Percentiles rank a stretch among this genome's conserved stretches.
Evolutionary conservation across 805 yeast genomes (phyloP).

Genomic region (Candida stauntonica): DNA sequence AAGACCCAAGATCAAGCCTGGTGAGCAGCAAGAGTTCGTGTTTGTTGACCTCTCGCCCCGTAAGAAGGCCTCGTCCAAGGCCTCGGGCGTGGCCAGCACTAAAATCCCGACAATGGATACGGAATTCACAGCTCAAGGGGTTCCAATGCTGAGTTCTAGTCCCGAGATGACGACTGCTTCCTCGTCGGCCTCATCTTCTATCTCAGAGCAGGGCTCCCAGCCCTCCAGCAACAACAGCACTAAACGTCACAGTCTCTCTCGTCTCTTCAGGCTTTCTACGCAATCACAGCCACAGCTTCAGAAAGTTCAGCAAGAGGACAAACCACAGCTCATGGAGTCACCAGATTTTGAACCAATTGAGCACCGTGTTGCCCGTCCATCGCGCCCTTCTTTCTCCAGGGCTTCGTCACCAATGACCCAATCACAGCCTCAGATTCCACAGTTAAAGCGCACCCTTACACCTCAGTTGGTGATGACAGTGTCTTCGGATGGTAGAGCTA

Average conservation of each 20-base stretch:
- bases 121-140: neutral
- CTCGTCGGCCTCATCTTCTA: neutral
- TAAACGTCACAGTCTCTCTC: conserved; percentile 8
- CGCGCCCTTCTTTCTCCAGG: conserved; percentile 3
- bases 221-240: neutral
- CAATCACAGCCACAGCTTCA: neutral
- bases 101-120: neutral
- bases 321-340: conserved; percentile 12
- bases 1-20: conserved; percentile 25
- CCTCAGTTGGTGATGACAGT: conserved; percentile 18
- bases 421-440: conserved; percentile 2
- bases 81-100: neutral
- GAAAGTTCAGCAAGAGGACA: neutral
- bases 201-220: neutral
- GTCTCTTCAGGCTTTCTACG: conserved; percentile 15
- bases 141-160: neutral
- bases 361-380: no score
- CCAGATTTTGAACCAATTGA: conserved; percentile 5
- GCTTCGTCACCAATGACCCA: conserved; percentile 7
- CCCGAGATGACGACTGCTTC: conserved; percentile 1
- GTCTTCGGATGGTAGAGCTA: conserved; percentile 16
- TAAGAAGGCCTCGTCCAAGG: conserved; percentile 16
- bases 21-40: conserved; percentile 27
- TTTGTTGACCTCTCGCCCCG: conserved; percentile 28
- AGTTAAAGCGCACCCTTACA: conserved; percentile 11